Percentiles rank a stretch among this genome's conserved stretches.
phyloP scores from a whole-genome alignment of 2,329 filamentous ascomycete species.

The Xylaria arbuscula region DNA sequence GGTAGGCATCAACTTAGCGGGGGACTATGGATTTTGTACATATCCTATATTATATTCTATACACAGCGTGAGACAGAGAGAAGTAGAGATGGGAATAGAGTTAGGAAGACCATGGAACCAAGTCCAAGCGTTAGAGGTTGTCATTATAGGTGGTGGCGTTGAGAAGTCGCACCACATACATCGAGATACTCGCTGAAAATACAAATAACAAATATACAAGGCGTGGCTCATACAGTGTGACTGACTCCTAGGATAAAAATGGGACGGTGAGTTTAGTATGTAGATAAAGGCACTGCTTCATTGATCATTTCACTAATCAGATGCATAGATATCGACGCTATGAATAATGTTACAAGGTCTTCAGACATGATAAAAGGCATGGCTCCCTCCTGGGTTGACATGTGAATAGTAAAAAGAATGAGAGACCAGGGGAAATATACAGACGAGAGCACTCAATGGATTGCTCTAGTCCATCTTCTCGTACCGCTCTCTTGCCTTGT shows the following conservation, averaged over 20 bases:
- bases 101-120: background rate
- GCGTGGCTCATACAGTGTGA: background rate
- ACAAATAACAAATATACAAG: background rate
- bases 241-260: background rate
- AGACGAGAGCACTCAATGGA: background rate
- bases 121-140: background rate
- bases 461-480: conserved; percentile 60
- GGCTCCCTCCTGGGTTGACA: background rate
- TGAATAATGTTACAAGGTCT: background rate
- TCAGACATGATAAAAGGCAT: background rate
- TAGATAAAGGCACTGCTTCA: background rate
- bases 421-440: background rate
- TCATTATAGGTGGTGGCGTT: background rate
- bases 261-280: background rate
- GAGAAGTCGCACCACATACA: background rate
- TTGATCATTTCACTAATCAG: background rate
- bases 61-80: background rate
- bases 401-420: background rate
- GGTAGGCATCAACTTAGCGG: background rate
- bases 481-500: conserved; percentile 74
- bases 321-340: background rate
- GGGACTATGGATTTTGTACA: background rate
- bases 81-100: background rate
- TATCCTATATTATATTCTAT: background rate
- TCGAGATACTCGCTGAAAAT: background rate